Evolutionary conservation across 805 yeast species (phyloP).

Genomic region (Candida maris): DNA sequence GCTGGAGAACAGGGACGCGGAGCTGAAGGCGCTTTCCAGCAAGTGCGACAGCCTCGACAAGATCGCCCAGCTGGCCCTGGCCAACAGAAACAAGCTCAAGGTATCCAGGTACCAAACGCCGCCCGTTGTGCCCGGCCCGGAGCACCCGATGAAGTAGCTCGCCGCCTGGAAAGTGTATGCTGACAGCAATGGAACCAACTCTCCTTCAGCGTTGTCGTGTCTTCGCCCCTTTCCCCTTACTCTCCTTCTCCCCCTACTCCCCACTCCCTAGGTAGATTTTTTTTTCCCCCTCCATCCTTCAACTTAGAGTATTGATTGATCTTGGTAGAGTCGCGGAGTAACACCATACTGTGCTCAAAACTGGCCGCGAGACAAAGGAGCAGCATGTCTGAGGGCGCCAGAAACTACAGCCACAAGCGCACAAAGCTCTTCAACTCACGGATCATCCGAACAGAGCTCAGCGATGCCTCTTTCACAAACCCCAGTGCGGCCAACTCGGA

Average conservation of each 20-base stretch:
- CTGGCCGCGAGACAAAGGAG: no score
- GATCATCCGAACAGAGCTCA: slow-evolving; percentile 31
- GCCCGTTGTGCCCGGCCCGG: slow-evolving; percentile 11
- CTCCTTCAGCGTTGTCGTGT: no score
- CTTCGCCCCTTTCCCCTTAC: no score
- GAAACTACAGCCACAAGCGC: slow-evolving; percentile 22
- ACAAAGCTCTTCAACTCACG: slow-evolving; percentile 35
- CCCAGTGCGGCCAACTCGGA: slow-evolving; percentile 17
- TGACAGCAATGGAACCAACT: no score
- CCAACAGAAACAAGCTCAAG: slow-evolving; percentile 20
- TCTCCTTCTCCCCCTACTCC: no score
- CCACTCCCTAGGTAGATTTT: no score
- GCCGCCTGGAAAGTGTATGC: no score
- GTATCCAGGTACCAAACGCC: slow-evolving; percentile 25
- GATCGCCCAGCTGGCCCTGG: slow-evolving; percentile 20
- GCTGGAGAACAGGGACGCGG: slow-evolving; percentile 5
- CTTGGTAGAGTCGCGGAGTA: no score
- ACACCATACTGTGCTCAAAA: no score
- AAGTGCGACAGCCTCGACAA: slow-evolving; percentile 17
- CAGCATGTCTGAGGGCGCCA: slow-evolving; percentile 1
- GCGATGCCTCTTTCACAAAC: slow-evolving; percentile 45
- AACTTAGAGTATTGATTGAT: no score
- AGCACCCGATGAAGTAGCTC: neutral
- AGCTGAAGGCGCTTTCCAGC: slow-evolving; percentile 2
- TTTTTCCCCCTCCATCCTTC: no score